Evolutionary conservation across 345 rosid species (phyloP).

Genomic region (Geranium rotundifolium): DNA sequence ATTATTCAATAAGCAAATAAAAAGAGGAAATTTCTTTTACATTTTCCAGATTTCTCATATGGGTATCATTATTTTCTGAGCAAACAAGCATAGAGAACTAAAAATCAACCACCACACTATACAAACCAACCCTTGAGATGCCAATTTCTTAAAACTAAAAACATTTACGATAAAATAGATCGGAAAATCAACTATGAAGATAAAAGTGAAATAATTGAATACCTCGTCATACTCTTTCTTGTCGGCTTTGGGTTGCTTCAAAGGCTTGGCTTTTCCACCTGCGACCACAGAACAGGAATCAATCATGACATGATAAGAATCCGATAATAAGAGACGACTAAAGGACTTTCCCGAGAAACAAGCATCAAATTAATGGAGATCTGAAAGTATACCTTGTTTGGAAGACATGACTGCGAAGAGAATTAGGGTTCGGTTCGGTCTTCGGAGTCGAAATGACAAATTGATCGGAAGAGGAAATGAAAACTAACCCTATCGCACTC

Average conservation of each 20-base stretch:
- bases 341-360: background rate
- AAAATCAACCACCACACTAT: background rate
- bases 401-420: background rate
- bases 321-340: background rate
- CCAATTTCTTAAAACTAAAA: background rate
- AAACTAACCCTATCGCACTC: background rate
- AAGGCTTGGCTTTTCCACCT: constrained; percentile 83
- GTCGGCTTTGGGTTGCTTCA: constrained; percentile 59
- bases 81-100: background rate
- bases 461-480: background rate
- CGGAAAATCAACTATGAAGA: too few species aligned
- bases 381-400: background rate
- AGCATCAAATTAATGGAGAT: background rate
- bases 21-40: background rate
- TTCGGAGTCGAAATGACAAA: background rate
- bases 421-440: background rate
- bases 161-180: background rate
- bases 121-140: too few species aligned
- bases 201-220: background rate
- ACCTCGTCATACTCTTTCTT: constrained; percentile 87
- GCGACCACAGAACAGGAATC: background rate
- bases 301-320: background rate
- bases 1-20: background rate
- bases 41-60: too few species aligned
- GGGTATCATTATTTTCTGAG: background rate